A percentile compares a stretch with the other conserved stretches of the same genome.
phyloP scores from a whole-genome alignment of 2,329 filamentous ascomycete genomes.

The Leptoxyphium fumago region DNA sequence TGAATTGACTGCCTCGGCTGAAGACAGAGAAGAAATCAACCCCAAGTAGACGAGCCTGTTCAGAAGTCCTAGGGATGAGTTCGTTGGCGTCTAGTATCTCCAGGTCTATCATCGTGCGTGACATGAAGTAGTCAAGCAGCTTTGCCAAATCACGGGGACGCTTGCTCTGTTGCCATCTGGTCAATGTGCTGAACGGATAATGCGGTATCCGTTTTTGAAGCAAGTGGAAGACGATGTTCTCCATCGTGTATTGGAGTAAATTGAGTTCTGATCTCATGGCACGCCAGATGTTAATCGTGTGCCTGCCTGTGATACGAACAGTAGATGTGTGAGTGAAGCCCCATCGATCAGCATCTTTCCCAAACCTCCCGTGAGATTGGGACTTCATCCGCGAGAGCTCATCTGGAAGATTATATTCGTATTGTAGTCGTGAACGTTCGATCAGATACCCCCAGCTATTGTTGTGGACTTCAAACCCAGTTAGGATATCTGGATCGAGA shows the following conservation, averaged over 20 bases:
- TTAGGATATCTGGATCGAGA: conserved; percentile 81
- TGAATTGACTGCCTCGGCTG: conserved; percentile 89
- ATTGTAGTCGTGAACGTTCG: conserved; percentile 71
- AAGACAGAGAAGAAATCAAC: conserved; percentile 97
- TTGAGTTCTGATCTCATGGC: conserved; percentile 90
- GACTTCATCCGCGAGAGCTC: conserved; percentile 82
- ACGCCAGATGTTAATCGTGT: conserved; percentile 95
- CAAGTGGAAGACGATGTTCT: conserved; percentile 86
- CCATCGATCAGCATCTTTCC: conserved; percentile 79
- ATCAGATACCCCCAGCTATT: conserved; percentile 92
- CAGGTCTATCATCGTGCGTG: conserved; percentile 65
- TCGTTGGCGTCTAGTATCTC: conserved; percentile 86
- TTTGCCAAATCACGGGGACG: conserved; percentile 57
- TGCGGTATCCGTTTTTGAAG: conserved; percentile 79
- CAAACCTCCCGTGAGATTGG: conserved; percentile 68
- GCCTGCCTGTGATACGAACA: conserved; percentile 80
- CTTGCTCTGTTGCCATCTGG: conserved; percentile 62
- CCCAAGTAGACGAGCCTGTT: conserved; percentile 82
- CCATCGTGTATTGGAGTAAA: conserved; percentile 85
- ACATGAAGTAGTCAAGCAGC: conserved; percentile 62
- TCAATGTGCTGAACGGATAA: conserved; percentile 66
- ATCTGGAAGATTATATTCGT: conserved; percentile 79
- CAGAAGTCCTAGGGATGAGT: conserved; percentile 73
- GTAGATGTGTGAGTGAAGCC: conserved; percentile 89
- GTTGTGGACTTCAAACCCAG: conserved; percentile 88